Evolutionary conservation across 2,329 filamentous ascomycete genomes (phyloP).

Genomic region (Neofusicoccum ribis): DNA sequence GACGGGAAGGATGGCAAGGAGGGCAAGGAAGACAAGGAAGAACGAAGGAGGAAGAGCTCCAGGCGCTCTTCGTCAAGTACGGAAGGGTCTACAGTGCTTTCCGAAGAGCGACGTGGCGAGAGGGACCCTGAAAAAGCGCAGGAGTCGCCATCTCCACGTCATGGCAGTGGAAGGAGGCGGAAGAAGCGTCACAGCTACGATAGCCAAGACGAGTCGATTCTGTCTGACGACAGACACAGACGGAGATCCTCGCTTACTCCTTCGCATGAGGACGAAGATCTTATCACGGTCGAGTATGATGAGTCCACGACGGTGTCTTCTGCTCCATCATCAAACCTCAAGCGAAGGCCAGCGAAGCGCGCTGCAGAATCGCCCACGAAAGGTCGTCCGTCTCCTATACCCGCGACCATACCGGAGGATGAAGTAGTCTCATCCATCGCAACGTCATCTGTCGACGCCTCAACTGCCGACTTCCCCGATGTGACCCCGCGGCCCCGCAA

Average conservation of each 20-base stretch:
- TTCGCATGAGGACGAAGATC: constrained; percentile 27
- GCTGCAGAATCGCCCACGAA: constrained; percentile 44
- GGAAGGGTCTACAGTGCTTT: constrained; percentile 9
- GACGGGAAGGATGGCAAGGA: constrained; percentile 29
- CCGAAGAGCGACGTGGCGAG: constrained; percentile 2
- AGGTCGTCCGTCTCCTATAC: constrained; percentile 32
- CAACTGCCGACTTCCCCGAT: constrained; percentile 33
- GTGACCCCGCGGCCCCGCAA: constrained; percentile 25
- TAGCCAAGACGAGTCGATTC: constrained; percentile 28
- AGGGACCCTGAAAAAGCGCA: background rate
- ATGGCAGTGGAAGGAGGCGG: constrained; percentile 27
- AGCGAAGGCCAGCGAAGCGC: constrained; percentile 40
- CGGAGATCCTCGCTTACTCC: constrained; percentile 23
- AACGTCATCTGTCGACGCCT: constrained; percentile 39
- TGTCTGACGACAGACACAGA: constrained; percentile 26
- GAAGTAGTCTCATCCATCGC: constrained; percentile 30
- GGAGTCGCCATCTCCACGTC: constrained; percentile 9
- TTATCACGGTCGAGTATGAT: constrained; percentile 19
- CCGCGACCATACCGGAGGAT: constrained; percentile 26
- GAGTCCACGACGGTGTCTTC: background rate
- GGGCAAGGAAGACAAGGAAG: constrained; percentile 7
- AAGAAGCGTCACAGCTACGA: constrained; percentile 31
- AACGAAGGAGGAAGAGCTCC: constrained; percentile 1
- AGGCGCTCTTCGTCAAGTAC: constrained; percentile 17
- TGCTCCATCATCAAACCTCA: constrained; percentile 28